phyloP scores from a whole-genome alignment of 345 rosid species.

The Rhizophora apiculata region DNA sequence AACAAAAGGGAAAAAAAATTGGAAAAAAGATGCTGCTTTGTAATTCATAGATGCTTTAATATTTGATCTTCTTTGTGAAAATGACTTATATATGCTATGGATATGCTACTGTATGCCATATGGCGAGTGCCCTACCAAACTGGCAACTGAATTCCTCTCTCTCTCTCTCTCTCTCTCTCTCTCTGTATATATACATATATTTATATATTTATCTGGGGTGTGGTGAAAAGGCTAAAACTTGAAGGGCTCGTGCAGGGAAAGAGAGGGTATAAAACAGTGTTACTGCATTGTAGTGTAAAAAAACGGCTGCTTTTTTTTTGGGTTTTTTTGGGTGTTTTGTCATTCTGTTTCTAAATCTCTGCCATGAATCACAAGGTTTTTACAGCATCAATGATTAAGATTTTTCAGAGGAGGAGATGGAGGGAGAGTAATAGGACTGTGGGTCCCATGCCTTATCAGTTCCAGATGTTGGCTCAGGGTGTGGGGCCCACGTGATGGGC shows the following conservation, averaged over 20 bases:
- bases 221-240: slow-evolving; percentile 12
- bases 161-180: not conserved
- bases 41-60: not conserved
- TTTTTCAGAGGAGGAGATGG: slow-evolving; percentile 13
- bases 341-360: slow-evolving; percentile 24
- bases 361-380: slow-evolving; percentile 39
- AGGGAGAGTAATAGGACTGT: slow-evolving; percentile 18
- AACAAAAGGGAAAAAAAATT: not conserved
- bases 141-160: slow-evolving; percentile 10
- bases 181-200: too few relatives aligned
- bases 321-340: not conserved
- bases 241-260: slow-evolving; percentile 16
- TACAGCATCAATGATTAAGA: slow-evolving; percentile 53
- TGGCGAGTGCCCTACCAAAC: slow-evolving; percentile 39
- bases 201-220: not conserved
- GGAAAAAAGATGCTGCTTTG: slow-evolving; percentile 4
- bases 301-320: not conserved
- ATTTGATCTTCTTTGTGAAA: slow-evolving; percentile 15
- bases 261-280: slow-evolving; percentile 32
- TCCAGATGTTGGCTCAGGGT: slow-evolving; percentile 73
- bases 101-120: not conserved
- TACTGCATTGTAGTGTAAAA: slow-evolving; percentile 11
- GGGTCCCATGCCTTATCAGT: slow-evolving; percentile 49
- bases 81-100: slow-evolving; percentile 1
- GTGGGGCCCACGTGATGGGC: slow-evolving; percentile 55